Evolutionary conservation across 352 stramenopile species (phyloP), one percentile per base, ranked within the genome.

Genomic region (Phytopythium montanum): DNA sequence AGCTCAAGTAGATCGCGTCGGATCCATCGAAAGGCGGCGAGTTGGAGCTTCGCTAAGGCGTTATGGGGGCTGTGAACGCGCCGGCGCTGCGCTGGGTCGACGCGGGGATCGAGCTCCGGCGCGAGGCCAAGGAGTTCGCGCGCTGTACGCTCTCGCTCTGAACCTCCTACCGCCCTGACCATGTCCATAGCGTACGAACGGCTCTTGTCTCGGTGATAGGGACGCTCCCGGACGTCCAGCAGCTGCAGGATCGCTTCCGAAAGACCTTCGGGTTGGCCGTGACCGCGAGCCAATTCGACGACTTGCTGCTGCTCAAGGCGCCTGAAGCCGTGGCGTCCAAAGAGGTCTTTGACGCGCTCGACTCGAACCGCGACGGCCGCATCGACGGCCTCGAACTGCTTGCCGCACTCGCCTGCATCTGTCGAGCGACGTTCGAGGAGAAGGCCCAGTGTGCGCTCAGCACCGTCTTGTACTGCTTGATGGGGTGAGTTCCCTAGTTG

Each of bases 321-420:
- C 72, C 79, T 3, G 80, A 89, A 3, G 75, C 65, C 19, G 70
- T 94, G 16, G 74, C 73, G 12, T 73, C 81, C 42, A 79, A 86
- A 34, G 78, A 92, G 33, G 73, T 92, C 45, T 95, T 95, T 56
- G 63, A 68, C n/a, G 76, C 85, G 19, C 62, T 95, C 28, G 85
- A 94, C 60, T 53, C 68, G 31, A 92, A 92, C 59, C 66, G 66
- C 29, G 84, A 93, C 48, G 84, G 84, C 13, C 81, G 85, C 23
- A 87, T 95, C 56, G 85, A 93, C 58, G 84, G 85, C 2, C 70
- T 93, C 42, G 84, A 94, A 59, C 86, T 95, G 28, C 61, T 95
- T 28, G 80, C 78, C 4, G 78, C 81, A 21, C 63, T 93, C n/a
- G 66, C 74, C 1, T 90, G 84, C 53, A 77, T 93, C 0, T 91